Base-by-base conservation (phyloP, 352 stramenopile genomes). In the Phytophthora fragariae region DNA sequence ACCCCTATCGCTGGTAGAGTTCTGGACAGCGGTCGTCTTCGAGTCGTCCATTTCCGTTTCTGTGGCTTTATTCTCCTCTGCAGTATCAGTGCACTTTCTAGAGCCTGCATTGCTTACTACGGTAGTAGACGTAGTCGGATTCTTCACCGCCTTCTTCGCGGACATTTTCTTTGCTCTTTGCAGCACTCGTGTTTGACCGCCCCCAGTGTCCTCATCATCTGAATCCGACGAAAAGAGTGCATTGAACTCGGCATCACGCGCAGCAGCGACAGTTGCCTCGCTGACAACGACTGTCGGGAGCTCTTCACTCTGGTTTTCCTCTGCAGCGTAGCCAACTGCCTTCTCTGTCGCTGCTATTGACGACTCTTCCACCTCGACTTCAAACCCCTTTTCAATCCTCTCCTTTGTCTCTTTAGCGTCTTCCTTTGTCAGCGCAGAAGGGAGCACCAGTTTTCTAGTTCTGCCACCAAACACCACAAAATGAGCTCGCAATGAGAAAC, bases 331-430 rank as follows among this genome's bases (percentile, higher is more conserved):
- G 12, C 3, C 39, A n/a, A 31, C 24, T 24, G 60, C 68, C 21
- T 57, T 46, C 9, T 66, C 52, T 17, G 19, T 19, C 3, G 35
- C 14, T 50, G 33, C 9, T 29, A 11, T 44, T 17, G 31, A 3
- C 17, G 21, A 3, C 11, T 68, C 52, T 17, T 64, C 56, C 6
- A 49, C 24, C 4, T 62, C 49, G 39, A 70, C 64, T 59, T 84
- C 70, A 65, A 76, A 73, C 2, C 77, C 77, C 31, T 76, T 80
- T 53, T 85, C 75, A 55, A 89, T 86, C 29, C 58, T 74, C 46
- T 81, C 75, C 68, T 72, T 75, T 10, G 72, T 63, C 24, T 75
- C 62, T 21, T 77, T 66, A 0, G 80, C 80, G 24, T 80, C 65
- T 58, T 80, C 64, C 4, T 74, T 65, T n/a, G 77, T 71, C 57